Percentiles rank a stretch among this genome's conserved stretches.
Conservation (phyloP, 345 rosid genomes). For the Fremontodendron californicum region DNA sequence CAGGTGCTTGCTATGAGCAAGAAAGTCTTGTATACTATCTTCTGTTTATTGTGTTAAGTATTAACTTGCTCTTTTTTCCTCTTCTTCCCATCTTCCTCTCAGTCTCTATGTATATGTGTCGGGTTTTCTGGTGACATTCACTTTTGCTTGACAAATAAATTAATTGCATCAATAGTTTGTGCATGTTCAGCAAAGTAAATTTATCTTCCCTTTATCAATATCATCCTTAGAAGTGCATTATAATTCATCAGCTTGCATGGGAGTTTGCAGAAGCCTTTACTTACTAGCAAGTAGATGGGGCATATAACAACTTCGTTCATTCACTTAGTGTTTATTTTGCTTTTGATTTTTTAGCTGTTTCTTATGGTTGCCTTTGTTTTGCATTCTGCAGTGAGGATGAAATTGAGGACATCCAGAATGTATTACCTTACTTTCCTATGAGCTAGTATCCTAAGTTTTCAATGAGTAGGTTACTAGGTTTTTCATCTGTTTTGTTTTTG, state of each 20-base stretch:
- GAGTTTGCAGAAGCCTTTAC: background rate
- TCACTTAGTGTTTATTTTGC: background rate
- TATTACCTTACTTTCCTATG: conserved; percentile 28
- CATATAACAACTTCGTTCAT: background rate
- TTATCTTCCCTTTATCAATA: background rate
- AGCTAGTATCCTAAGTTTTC: background rate
- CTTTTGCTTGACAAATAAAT: background rate
- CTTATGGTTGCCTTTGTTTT: conserved; percentile 23
- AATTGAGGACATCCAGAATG: conserved; percentile 99
- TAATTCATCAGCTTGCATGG: background rate
- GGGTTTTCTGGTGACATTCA: background rate
- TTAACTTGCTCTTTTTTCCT: background rate
- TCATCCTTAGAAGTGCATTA: background rate
- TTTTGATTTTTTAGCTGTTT: conserved; percentile 9
- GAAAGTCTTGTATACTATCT: background rate
- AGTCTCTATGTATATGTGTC: background rate
- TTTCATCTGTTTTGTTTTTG: conserved; percentile 27
- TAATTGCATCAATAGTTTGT: background rate
- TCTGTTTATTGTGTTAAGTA: background rate
- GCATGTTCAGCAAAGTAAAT: background rate
- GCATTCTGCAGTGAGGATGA: conserved; percentile 83
- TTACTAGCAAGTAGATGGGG: background rate
- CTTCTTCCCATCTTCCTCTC: background rate
- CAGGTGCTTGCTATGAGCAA: conserved; percentile 1
- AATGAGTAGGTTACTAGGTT: conserved; percentile 15